Evolutionary conservation across 2,329 filamentous ascomycete species (phyloP).

Genomic region (Cryphonectria radicalis): DNA sequence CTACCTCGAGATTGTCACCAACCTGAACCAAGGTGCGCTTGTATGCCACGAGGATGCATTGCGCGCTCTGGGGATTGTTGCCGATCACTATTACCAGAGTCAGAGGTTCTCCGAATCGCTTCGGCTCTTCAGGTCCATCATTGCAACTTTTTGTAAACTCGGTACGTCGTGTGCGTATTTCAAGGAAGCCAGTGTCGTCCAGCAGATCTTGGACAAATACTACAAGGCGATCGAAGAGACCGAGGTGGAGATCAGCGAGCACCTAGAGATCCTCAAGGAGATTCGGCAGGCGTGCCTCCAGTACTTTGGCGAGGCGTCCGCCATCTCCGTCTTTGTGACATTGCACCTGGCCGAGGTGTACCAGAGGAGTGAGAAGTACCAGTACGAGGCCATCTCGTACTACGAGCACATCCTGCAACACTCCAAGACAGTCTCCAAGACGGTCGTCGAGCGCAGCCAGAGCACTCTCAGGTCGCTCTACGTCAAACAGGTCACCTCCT

Average conservation of each 20-base stretch:
- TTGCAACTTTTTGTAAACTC: slow-evolving; percentile 10
- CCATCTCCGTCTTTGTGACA: slow-evolving; percentile 4
- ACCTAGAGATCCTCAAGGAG: slow-evolving; percentile 10
- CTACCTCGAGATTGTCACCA: slow-evolving; percentile 13
- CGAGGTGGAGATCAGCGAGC: slow-evolving; percentile 5
- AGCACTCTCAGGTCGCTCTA: slow-evolving; percentile 12
- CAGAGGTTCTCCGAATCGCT: slow-evolving; percentile 9
- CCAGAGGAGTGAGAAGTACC: slow-evolving; percentile 11
- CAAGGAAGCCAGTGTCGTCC: background rate
- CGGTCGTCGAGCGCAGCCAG: slow-evolving; percentile 4
- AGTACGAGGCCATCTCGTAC: slow-evolving; percentile 8
- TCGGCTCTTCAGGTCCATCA: slow-evolving; percentile 5
- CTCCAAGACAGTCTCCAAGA: slow-evolving; percentile 8
- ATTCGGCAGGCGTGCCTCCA: slow-evolving; percentile 7
- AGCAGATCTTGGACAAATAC: slow-evolving; percentile 4
- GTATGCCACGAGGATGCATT: slow-evolving; percentile 12
- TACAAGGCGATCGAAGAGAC: slow-evolving; percentile 14
- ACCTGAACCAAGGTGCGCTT: slow-evolving; percentile 6
- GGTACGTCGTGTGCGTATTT: slow-evolving; percentile 1
- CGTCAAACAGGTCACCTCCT: slow-evolving; percentile 1
- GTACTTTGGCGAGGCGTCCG: slow-evolving; percentile 4
- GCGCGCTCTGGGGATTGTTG: slow-evolving; percentile 5
- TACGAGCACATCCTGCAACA: slow-evolving; percentile 12
- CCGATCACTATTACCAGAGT: slow-evolving; percentile 16
- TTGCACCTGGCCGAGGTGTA: slow-evolving; percentile 9